Evolutionary conservation across 768 basidiomycete genomes (phyloP).

Genomic region (Daedaleopsis nitida): DNA sequence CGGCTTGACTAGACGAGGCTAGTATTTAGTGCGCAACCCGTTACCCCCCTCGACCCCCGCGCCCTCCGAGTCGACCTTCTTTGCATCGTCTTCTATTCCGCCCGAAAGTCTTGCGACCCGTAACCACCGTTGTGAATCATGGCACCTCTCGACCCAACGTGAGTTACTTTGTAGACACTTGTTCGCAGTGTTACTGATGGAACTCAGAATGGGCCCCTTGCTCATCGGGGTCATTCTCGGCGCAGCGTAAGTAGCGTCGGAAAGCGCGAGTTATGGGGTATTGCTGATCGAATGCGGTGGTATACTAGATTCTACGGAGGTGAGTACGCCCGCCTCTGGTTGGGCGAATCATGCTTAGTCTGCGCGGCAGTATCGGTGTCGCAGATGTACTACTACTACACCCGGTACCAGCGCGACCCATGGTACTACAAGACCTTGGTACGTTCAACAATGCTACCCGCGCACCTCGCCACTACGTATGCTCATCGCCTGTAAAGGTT

Average conservation of each 20-base stretch:
- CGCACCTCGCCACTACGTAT: background rate
- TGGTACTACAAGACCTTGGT: constrained; percentile 55
- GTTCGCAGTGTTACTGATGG: background rate
- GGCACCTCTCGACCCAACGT: constrained; percentile 9
- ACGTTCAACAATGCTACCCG: constrained; percentile 15
- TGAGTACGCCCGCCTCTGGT: constrained; percentile 46
- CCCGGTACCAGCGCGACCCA: constrained; percentile 47
- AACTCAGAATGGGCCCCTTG: constrained; percentile 9
- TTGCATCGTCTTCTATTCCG: too few relatives aligned
- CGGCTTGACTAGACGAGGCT: too few relatives aligned
- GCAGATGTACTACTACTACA: constrained; percentile 58
- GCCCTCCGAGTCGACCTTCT: too few relatives aligned
- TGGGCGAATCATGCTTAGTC: background rate
- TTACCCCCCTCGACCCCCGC: too few relatives aligned
- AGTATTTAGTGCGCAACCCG: too few relatives aligned
- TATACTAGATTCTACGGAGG: constrained; percentile 29
- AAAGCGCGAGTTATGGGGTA: background rate
- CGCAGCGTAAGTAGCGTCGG: constrained; percentile 40
- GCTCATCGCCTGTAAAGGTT: constrained; percentile 6
- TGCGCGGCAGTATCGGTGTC: constrained; percentile 49
- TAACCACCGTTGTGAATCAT: background rate
- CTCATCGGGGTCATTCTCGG: constrained; percentile 51
- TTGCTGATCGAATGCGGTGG: background rate
- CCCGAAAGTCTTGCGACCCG: too few relatives aligned
- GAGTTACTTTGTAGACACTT: background rate